Evolutionary conservation across 2,329 filamentous ascomycete species (phyloP).

Genomic region (Fusarium setosum): DNA sequence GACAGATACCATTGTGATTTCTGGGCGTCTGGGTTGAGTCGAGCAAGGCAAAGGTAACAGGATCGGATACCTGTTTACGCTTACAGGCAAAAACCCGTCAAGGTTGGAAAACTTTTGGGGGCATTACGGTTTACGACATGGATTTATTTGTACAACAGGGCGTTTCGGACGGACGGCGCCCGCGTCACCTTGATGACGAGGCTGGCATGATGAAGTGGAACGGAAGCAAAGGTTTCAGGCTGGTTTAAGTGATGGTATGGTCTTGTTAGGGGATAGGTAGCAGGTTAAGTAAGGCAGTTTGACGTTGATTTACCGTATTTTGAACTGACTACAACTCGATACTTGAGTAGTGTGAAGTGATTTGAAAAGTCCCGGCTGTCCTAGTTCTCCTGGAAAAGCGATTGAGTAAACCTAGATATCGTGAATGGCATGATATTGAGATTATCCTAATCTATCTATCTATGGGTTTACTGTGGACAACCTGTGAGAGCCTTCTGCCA

Average conservation of each 20-base stretch:
- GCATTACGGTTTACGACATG: slow-evolving; percentile 20
- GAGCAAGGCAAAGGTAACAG: background rate
- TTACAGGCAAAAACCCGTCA: background rate
- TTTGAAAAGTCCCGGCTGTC: background rate
- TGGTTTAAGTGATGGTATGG: no score
- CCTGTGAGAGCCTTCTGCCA: no score
- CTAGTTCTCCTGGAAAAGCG: no score
- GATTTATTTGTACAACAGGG: slow-evolving; percentile 26
- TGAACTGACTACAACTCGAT: no score
- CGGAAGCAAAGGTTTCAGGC: background rate
- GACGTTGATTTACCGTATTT: background rate
- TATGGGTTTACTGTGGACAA: no score
- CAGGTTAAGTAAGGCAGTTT: background rate
- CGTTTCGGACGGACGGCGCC: slow-evolving; percentile 8
- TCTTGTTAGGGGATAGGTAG: background rate
- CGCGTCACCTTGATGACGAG: background rate
- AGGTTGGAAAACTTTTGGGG: slow-evolving; percentile 1
- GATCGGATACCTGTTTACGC: background rate
- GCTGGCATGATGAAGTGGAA: background rate
- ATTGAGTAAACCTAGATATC: no score
- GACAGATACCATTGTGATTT: slow-evolving; percentile 4
- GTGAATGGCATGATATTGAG: no score
- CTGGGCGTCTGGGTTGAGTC: slow-evolving; percentile 18
- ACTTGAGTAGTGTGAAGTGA: background rate
- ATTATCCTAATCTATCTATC: no score